Evolutionary conservation across 768 basidiomycete species (phyloP), one percentile per base, ranked within the genome.

Genomic region (Lactarius quietus): DNA sequence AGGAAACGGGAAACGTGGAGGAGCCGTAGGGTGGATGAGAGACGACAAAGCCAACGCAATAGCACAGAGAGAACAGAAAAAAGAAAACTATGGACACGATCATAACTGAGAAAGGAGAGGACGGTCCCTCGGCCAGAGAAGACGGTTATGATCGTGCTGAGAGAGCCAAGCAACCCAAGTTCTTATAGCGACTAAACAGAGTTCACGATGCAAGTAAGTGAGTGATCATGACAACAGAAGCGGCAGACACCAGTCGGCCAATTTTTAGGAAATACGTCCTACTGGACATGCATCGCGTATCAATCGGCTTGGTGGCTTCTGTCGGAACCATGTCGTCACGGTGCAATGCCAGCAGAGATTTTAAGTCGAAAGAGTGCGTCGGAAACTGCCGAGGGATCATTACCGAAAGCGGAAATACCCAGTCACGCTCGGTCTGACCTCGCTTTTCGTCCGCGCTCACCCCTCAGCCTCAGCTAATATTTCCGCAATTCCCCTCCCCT

Each of bases 401-500:
- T 51, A 12, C 48, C 48, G 48, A 51, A 51, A 51, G 48, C 23
- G 12, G 48, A 23, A 14, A 14, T 48, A n/a, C 23, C 23, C 39
- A 38, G 57, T 41, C 57, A 53, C 36, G n/a, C 36, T 56, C 31
- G 29, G 51, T 35, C 61, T 62, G 53, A 18, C 58, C 61, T 65
- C 64, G 43, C 59, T 56, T 56, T 65, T 56, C 64, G 59, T 65
- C 64, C 61, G 61, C 39, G 63, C 33, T 26, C 57, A 62, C 57
- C 28, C 41, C 57, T 66, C 61, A 53, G 29, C 61, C 61, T 60
- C 68, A 68, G 29, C n/a, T 57, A 20, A 23, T 23, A 54, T 64
- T 51, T 38, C 53, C 41, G 54, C 63, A 55, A 38, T 56, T 48
- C 59, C 63, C 41, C 23, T 62, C 57, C 72, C 68, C 67, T 63